A percentile compares a stretch with the other conserved stretches of the same genome.
Evolutionary conservation across 805 yeast species (phyloP).

Genomic region (Torulaspora quercuum): DNA sequence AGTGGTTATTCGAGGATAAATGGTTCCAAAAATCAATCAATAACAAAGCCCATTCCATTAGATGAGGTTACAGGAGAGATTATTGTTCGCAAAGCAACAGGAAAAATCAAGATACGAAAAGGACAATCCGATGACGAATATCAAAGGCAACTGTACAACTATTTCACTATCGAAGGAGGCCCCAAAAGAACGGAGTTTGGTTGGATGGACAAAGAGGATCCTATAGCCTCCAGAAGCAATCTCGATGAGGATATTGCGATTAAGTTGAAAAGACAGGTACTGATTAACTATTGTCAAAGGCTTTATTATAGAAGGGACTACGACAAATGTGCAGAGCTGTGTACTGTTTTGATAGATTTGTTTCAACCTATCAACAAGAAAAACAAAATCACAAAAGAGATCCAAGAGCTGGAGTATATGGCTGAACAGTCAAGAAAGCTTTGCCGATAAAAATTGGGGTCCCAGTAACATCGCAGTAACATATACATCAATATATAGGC

Average conservation of each 20-base stretch:
- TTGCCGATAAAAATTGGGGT: slow-evolving; percentile 1
- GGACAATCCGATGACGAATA: slow-evolving; percentile 69
- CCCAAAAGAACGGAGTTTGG: slow-evolving; percentile 51
- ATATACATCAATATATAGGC: no score
- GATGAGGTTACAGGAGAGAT: slow-evolving; percentile 41
- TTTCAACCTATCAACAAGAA: slow-evolving; percentile 37
- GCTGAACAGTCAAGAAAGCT: slow-evolving; percentile 12
- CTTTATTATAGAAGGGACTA: slow-evolving; percentile 57
- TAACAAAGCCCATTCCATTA: slow-evolving; percentile 28
- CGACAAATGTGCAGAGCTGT: slow-evolving; percentile 46
- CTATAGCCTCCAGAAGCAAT: slow-evolving; percentile 3
- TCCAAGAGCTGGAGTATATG: slow-evolving; percentile 45
- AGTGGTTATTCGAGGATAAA: slow-evolving; percentile 7
- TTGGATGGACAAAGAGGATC: slow-evolving; percentile 23
- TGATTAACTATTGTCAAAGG: slow-evolving; percentile 60
- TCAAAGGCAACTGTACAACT: slow-evolving; percentile 49
- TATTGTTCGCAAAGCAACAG: slow-evolving; percentile 45
- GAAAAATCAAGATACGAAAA: slow-evolving; percentile 52
- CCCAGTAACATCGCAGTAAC: no score
- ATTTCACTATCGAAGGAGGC: slow-evolving; percentile 44
- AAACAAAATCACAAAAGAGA: slow-evolving; percentile 47
- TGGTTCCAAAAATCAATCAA: slow-evolving; percentile 12
- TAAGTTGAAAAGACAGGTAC: slow-evolving; percentile 53
- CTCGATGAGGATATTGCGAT: slow-evolving; percentile 21
- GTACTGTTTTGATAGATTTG: slow-evolving; percentile 39